These are phyloP conservation scores for Tephrocybe rancida DNA, from an alignment of 768 basidiomycete species.

Conservation along the genomic window DNA sequence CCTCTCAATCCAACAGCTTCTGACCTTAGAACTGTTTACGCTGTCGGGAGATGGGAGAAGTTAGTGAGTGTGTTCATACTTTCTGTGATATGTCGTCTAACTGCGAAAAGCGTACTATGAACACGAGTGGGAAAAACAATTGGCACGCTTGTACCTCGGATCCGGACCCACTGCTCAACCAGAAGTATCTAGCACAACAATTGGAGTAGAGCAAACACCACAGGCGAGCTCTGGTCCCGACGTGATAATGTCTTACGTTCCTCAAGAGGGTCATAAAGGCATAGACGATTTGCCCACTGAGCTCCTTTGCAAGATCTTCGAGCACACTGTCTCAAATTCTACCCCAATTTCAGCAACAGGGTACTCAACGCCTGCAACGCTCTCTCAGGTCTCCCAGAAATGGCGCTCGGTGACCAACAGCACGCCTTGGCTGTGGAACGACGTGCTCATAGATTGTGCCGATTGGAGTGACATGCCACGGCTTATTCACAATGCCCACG, in stretches of 20 bases:
- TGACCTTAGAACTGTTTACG: too few relatives aligned
- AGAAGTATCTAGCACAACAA: not conserved
- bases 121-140: conserved; percentile 7
- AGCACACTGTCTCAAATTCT: conserved; percentile 1
- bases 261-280: not conserved
- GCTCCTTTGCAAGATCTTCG: conserved; percentile 13
- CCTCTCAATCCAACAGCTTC: too few relatives aligned
- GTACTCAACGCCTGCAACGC: not conserved
- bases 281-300: conserved; percentile 7
- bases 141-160: not conserved
- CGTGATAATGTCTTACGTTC: not conserved
- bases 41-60: conserved; percentile 13
- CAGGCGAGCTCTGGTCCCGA: not conserved
- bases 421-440: conserved; percentile 12
- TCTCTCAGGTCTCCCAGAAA: conserved; percentile 8
- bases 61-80: not conserved
- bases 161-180: not conserved
- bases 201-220: not conserved
- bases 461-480: conserved; percentile 4
- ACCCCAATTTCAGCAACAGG: not conserved
- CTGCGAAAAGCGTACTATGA: conserved; percentile 3
- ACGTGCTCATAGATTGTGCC: conserved; percentile 10
- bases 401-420: conserved; percentile 10
- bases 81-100: not conserved
- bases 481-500: conserved; percentile 3